These are phyloP conservation scores for Pulveroboletus sp. DNA, from an alignment of 768 basidiomycete species.

Conservation along the genomic window DNA sequence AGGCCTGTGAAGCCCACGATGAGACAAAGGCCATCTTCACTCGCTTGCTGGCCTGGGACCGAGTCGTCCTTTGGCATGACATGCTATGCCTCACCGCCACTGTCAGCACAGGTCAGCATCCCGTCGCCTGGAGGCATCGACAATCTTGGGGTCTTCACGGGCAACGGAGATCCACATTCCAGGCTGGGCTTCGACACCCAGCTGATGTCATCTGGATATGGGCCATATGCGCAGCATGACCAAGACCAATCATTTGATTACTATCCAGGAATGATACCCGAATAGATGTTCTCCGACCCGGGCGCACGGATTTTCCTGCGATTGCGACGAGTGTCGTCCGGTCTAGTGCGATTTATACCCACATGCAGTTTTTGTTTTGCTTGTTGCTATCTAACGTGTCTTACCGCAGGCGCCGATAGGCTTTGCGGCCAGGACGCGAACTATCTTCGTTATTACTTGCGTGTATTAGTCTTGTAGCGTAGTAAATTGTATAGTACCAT, in stretches of 20 bases:
- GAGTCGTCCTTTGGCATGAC: slow-evolving; percentile 17
- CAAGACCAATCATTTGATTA: slow-evolving; percentile 29
- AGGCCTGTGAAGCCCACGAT: slow-evolving; percentile 22
- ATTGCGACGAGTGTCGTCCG: slow-evolving; percentile 10
- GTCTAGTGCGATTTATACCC: slow-evolving; percentile 18
- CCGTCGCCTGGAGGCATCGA: slow-evolving; percentile 35
- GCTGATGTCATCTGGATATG: slow-evolving; percentile 25
- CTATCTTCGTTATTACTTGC: slow-evolving; percentile 5
- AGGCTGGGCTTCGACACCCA: slow-evolving; percentile 23
- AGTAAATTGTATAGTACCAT: slow-evolving; percentile 20
- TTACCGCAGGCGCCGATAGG: slow-evolving; percentile 5
- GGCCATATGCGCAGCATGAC: slow-evolving; percentile 29
- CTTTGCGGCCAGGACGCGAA: slow-evolving; percentile 5
- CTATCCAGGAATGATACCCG: slow-evolving; percentile 25
- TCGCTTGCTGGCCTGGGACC: slow-evolving; percentile 26
- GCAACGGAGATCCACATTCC: slow-evolving; percentile 39
- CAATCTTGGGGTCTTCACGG: slow-evolving; percentile 56
- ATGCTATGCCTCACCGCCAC: slow-evolving; percentile 31
- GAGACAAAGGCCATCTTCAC: slow-evolving; percentile 17
- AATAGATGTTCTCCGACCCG: slow-evolving; percentile 14
- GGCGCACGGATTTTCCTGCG: not conserved
- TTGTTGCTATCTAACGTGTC: slow-evolving; percentile 3
- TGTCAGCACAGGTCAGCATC: slow-evolving; percentile 37
- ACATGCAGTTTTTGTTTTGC: slow-evolving; percentile 1
- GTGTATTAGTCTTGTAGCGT: slow-evolving; percentile 24